Base-by-base conservation (phyloP, 1,284 basidiomycete species). In the Pulveroboletus sp. region DNA sequence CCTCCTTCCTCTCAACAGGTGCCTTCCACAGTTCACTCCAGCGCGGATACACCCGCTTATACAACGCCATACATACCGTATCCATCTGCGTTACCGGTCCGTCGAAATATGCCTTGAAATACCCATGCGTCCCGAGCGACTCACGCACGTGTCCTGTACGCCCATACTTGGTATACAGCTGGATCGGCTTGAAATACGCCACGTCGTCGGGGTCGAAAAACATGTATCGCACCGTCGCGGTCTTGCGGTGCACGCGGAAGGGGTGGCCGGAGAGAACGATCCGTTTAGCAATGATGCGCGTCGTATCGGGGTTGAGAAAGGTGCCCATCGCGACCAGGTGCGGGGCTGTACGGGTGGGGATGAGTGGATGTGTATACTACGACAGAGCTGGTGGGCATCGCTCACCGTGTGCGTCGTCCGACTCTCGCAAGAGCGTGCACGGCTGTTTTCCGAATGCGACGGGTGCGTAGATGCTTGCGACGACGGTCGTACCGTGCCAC, bases 71-170 rank as follows among this genome's bases (percentile, higher is more conserved):
- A 70, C 93, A 94, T 47, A 96, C 82, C 8, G 93, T 95, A 65
- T 96, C 95, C 94, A 98, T 97, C 77, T 98, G 96, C 67, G 85
- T 91, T 65, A 99, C 87, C 10, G 92, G 92, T 2, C 93, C 94
- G 69, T 98, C 96, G 73, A 99, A 99, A 71, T 94, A 86, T 12
- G 94, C 95, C 77, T 99, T 99, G 81, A 94, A 96, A 76, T 98
- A 98, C 14, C 96, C 97, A 68, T 99, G 96, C 25, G 95, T 98
- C 48, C 96, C 96, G n/a, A 99, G 82, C 8, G 92, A 88, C 74
- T 96, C 96, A 35, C 83, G 84, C 67, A 96, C 94, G 72, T 98
- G 94, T 1, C 96, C 96, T n/a, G 82, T 84, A 17, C 93, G 82
- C 2, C 97, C 97, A 59, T 90, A 83, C 75, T 99, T 99, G 3